phyloP scores from a whole-genome alignment of 2,329 filamentous ascomycete genomes.

The Geosmithia putterillii region DNA sequence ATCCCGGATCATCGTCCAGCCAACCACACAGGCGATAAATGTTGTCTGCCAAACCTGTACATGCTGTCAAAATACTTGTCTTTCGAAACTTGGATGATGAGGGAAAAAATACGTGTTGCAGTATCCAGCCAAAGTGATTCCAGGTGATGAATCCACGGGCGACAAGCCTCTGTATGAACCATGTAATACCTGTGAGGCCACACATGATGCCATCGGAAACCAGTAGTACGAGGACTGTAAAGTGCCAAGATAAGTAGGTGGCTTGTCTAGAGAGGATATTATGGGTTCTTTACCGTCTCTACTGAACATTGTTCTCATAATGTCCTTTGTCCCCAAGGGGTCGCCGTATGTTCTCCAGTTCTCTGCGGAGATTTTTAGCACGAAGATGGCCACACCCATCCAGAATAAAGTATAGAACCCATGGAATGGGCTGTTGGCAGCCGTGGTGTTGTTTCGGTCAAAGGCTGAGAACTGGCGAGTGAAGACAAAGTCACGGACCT shows the following conservation, averaged over 20 bases:
- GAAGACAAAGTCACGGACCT: constrained; percentile 47
- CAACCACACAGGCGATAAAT: constrained; percentile 50
- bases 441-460: constrained; percentile 55
- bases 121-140: constrained; percentile 57
- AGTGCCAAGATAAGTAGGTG: neutral
- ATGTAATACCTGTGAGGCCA: constrained; percentile 50
- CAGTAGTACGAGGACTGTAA: constrained; percentile 34
- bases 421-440: constrained; percentile 58
- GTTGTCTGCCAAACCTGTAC: constrained; percentile 51
- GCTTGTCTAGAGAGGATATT: neutral
- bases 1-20: constrained; percentile 55
- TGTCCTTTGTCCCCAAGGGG: constrained; percentile 58
- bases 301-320: constrained; percentile 54
- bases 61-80: neutral
- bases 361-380: constrained; percentile 52
- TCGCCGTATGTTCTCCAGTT: constrained; percentile 61
- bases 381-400: constrained; percentile 54
- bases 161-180: constrained; percentile 51
- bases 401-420: constrained; percentile 75
- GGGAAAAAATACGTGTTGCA: constrained; percentile 47
- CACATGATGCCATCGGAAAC: constrained; percentile 61
- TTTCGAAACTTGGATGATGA: neutral
- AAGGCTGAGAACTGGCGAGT: constrained; percentile 63
- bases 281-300: constrained; percentile 27
- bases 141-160: constrained; percentile 49